Percentiles rank a stretch among this genome's conserved stretches.
phyloP scores from a whole-genome alignment of 2,329 filamentous ascomycete species.

The Pseudogymnoascus sp. region DNA sequence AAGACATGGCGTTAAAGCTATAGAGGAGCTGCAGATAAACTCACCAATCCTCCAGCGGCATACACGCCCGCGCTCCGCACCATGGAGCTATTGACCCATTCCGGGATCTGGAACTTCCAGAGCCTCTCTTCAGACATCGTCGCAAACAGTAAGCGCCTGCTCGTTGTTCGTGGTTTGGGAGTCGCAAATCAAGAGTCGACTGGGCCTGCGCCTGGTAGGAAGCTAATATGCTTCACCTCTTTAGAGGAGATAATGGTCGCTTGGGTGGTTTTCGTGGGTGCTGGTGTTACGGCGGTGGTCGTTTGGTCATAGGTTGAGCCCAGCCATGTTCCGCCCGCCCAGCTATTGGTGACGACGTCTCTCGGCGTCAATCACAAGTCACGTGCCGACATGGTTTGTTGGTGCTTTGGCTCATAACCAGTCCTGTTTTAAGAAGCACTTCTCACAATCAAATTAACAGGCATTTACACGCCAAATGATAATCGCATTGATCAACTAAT shows the following conservation, averaged over 20 bases:
- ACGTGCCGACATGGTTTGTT: background rate
- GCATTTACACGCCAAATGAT: background rate
- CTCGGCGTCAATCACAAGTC: background rate
- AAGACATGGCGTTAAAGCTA: background rate
- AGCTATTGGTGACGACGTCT: constrained; percentile 1
- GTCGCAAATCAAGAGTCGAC: background rate
- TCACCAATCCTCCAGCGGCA: constrained; percentile 53
- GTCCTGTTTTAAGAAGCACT: background rate
- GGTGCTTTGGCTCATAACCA: background rate
- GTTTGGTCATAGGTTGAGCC: background rate
- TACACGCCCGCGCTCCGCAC: constrained; percentile 59
- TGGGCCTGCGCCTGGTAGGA: background rate
- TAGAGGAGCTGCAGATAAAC: constrained; percentile 24
- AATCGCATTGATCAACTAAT: constrained; percentile 7
- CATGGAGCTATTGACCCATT: constrained; percentile 59
- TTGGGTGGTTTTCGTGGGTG: background rate
- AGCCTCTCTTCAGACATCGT: constrained; percentile 57
- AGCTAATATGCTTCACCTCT: background rate
- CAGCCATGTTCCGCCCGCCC: background rate
- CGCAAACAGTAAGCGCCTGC: constrained; percentile 1
- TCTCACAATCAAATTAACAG: background rate
- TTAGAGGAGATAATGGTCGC: background rate
- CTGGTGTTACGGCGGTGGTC: background rate
- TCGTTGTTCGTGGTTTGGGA: background rate
- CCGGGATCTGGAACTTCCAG: constrained; percentile 59